Evolutionary conservation across 2,329 filamentous ascomycete genomes (phyloP).

Genomic region (Moelleriella libera): DNA sequence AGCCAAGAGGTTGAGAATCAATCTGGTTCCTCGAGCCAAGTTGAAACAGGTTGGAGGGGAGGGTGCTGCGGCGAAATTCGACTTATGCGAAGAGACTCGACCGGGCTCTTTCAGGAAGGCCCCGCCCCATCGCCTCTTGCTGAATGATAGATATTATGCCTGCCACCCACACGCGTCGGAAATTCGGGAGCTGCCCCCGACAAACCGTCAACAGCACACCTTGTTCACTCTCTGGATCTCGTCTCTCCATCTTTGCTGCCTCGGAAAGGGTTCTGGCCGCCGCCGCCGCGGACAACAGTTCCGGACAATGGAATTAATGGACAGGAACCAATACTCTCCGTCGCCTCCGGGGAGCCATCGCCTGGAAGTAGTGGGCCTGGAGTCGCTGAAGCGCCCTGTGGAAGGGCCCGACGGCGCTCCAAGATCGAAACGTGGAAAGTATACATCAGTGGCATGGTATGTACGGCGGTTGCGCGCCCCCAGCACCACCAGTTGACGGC

Average conservation of each 20-base stretch:
- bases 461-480: no score
- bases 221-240: background rate
- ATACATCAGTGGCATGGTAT: conserved; percentile 22
- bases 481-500: no score
- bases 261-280: no score
- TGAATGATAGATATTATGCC: background rate
- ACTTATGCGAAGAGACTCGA: no score
- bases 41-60: no score
- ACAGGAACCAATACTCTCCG: background rate
- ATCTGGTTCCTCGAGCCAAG: no score
- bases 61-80: no score
- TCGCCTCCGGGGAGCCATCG: conserved; percentile 1
- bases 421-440: conserved; percentile 19
- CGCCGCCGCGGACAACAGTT: no score
- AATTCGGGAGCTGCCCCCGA: background rate
- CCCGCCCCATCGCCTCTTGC: no score
- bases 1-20: no score
- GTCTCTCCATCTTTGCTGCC: background rate
- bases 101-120: background rate
- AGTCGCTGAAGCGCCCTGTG: conserved; percentile 4
- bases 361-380: background rate
- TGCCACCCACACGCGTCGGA: background rate
- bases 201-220: background rate
- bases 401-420: conserved; percentile 1
- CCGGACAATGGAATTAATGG: no score